Base-by-base conservation (phyloP, 1,284 basidiomycete genomes). In the Moniliella sp. region DNA sequence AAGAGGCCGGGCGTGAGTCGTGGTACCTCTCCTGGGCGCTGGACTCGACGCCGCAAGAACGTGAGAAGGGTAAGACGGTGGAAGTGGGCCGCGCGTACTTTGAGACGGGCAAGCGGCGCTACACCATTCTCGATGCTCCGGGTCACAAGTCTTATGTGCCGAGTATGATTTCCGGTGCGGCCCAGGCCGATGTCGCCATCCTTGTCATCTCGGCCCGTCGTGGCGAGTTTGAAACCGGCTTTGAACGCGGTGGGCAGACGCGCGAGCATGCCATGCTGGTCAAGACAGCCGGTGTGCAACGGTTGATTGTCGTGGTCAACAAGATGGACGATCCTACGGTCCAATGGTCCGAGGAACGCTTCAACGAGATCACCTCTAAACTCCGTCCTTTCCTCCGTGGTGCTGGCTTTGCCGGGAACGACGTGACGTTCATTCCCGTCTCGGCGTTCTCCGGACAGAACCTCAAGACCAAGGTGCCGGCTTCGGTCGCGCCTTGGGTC, bases 291-390 rank as follows among this genome's bases (percentile, higher is more conserved):
- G 56, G 56, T 41, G 56, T 59, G 17, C 56, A 57, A 44, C 49
- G 47, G 12, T 37, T 59, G 18, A 45, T 59, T 26, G 48, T 59
- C 18, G 56, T 57, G 15, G 45, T 59, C 30, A 59, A 59, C 45
- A 59, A 59, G 48, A 59, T 59, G 56, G 56, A 59, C 45, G 56
- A 59, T 34, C 26, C 46, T 15, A 57, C 54, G 2, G 54, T 57
- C 26, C 36, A 54, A 29, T 59, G 54, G 54, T 37, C 48, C 31
- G 33, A 59, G 42, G 39, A 37, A 35, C 45, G 56, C 14, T 59
- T 42, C 46, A 50, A 57, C 29, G 56, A 59, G 35, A 57, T 59
- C 21, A 36, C 43, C 15, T 28, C 19, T 35, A 57, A 59, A 44
- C 42, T 57, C 16, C 47, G 52, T 15, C 54, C 54, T 8, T 59